Percentiles rank a stretch among this genome's conserved stretches.
phyloP scores from a whole-genome alignment of 163 green algal genomes.

The Chlamydomonas reinhardtii region DNA sequence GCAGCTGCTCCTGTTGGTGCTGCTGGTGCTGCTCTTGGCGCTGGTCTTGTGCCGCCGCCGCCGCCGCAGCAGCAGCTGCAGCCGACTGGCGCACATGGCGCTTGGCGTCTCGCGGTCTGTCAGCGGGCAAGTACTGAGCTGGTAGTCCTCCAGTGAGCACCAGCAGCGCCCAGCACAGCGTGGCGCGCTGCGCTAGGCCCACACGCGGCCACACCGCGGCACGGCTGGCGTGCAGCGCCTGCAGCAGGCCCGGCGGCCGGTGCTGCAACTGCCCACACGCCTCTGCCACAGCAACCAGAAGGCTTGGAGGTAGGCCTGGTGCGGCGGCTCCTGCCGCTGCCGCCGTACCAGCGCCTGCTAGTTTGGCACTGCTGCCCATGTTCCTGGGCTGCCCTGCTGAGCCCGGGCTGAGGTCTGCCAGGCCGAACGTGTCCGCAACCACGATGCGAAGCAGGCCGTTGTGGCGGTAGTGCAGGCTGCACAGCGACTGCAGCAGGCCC shows the following conservation, averaged over 20 bases:
- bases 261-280: conserved; percentile 28
- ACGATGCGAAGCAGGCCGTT: conserved; percentile 24
- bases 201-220: neutral
- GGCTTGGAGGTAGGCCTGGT: neutral
- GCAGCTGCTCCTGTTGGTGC: neutral
- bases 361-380: neutral
- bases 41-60: too few relatives aligned
- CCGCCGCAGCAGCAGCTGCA: too few relatives aligned
- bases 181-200: conserved; percentile 1
- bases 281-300: neutral
- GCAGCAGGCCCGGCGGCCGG: conserved; percentile 29
- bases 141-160: neutral
- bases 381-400: neutral
- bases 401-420: neutral
- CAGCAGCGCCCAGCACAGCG: conserved; percentile 25
- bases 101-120: too few relatives aligned
- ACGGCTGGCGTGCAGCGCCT: neutral
- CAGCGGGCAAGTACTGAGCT: neutral
- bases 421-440: neutral
- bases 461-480: conserved; percentile 4
- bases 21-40: neutral
- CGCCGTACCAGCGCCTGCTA: neutral
- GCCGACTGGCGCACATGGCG: neutral
- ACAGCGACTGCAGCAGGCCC: neutral
- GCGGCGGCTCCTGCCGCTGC: neutral